A percentile compares a stretch with the other conserved stretches of the same genome.
Evolutionary conservation across 495 filamentous ascomycete genomes (phyloP).

Genomic region (Cercophora scortea): DNA sequence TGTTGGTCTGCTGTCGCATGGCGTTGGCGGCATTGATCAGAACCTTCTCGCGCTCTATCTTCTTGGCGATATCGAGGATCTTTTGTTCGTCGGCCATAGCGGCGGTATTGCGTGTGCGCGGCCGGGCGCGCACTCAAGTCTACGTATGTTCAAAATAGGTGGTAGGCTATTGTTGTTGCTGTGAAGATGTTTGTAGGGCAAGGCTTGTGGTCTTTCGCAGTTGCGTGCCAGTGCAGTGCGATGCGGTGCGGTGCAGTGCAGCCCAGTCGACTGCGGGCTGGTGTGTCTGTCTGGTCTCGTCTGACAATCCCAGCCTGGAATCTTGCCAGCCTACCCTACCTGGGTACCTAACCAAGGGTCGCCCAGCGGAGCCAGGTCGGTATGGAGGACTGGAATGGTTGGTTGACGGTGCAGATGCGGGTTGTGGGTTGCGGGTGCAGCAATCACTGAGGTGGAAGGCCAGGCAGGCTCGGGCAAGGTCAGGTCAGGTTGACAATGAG

Average conservation of each 20-base stretch:
- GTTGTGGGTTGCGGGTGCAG: too few species aligned
- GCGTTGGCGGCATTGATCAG: constrained; percentile 89
- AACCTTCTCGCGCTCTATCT: constrained; percentile 96
- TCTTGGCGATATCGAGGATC: constrained; percentile 80
- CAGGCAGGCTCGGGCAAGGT: too few species aligned
- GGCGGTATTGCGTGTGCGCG: constrained; percentile 34
- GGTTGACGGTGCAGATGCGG: too few species aligned
- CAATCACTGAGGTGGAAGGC: too few species aligned
- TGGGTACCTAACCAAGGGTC: too few species aligned
- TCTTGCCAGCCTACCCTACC: too few species aligned
- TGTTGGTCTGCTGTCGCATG: constrained; percentile 92
- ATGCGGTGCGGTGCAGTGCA: too few species aligned
- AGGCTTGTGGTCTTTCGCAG: neutral
- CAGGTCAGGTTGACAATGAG: too few species aligned
- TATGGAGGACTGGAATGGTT: too few species aligned
- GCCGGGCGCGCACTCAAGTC: constrained; percentile 17
- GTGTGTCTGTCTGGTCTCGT: neutral
- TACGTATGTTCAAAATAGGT: constrained; percentile 13
- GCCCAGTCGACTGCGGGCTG: too few species aligned
- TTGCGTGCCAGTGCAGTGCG: too few species aligned
- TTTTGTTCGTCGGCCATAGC: constrained; percentile 71
- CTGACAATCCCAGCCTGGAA: constrained; percentile 1
- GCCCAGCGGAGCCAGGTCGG: too few species aligned
- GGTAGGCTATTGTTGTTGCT: neutral
- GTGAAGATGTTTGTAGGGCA: neutral